Percentiles rank a stretch among this genome's conserved stretches.
These are phyloP conservation scores for Angomonas deanei DNA, from an alignment of 208 protist species.

Conservation along the genomic window DNA sequence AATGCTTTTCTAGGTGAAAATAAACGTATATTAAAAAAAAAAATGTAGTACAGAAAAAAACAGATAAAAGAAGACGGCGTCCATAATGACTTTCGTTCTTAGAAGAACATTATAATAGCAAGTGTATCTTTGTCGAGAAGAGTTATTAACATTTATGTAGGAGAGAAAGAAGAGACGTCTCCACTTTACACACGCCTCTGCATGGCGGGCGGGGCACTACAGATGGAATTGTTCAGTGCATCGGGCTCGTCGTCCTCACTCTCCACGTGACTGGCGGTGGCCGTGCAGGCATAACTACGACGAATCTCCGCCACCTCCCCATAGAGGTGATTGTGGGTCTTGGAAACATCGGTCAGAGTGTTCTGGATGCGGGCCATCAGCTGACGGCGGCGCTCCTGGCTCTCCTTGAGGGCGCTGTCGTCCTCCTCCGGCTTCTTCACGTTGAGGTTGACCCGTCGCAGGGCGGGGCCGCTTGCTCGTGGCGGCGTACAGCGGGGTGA, in stretches of 20 bases:
- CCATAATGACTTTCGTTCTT: no score
- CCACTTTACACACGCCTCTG: not conserved
- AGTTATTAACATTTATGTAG: not conserved
- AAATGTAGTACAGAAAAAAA: not conserved
- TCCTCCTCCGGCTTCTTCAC: not conserved
- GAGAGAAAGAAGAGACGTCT: not conserved
- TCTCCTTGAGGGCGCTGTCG: not conserved
- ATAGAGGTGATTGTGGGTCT: constrained; percentile 3
- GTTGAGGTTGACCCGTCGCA: not conserved
- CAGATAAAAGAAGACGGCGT: not conserved
- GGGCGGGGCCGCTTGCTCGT: not conserved
- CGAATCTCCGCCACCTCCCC: constrained; percentile 8
- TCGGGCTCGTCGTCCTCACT: constrained; percentile 5
- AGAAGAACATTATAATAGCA: constrained; percentile 7
- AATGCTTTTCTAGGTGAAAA: no score
- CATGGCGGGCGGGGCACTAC: not conserved
- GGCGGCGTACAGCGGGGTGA: not conserved
- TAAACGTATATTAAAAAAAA: not conserved
- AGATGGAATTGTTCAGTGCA: not conserved
- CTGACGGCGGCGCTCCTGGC: not conserved
- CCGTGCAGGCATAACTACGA: constrained; percentile 3
- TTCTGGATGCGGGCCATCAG: not conserved
- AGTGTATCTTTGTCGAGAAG: no score
- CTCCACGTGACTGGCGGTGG: not conserved
- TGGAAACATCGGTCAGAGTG: constrained; percentile 5